Evolutionary conservation across 108 stramenopile species (phyloP), one percentile per base, ranked within the genome.

Genomic region (Fistulifera pelliculosa): DNA sequence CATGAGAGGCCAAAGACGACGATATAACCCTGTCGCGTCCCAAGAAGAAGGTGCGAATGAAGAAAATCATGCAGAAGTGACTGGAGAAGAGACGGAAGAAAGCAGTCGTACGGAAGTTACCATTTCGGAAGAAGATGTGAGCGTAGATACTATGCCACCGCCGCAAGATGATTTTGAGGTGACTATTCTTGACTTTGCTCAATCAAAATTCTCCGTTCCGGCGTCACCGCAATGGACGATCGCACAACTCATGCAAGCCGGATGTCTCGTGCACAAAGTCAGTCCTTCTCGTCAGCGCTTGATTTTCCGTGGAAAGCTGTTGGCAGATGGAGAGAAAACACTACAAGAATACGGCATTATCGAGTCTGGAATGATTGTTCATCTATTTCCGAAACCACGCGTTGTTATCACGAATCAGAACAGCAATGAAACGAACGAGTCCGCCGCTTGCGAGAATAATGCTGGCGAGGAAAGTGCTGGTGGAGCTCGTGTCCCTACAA

Each of bases 371-470:
- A 63, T 63, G 12, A 90, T 90, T 51, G 47, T 90, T 22, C 88
- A 90, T 50, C 50, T 90, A 2, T 86, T 90, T 63, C 88, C 88
- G 1, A 90, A 86, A 49, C 88, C 88, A 10, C 73, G 80, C 28
- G 82, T 90, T 21, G 76, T 84, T 12, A 65, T 90, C 17, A 50
- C 50, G 11, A 22, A 38, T 16, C 38, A 40, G 18, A 22, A 49
- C 11, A 23, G 12, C 5, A 47, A 41, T 52, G 65, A 25, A 16
- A 28, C 25, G 5, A 70, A 54, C 40, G 5, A 35, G 21, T 24
- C 15, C 45, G 27, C 15, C 26, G 24, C 12, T 50, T 26, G 16
- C 31, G 17, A 17, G 16, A 12, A 18, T 21, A 43, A 54, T 15
- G 52, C 47, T 27, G 56, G 50, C 3, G 48, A 44, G 15, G 41